phyloP scores from a whole-genome alignment of 116 monocot genomes.

The Posidonia oceanica region DNA sequence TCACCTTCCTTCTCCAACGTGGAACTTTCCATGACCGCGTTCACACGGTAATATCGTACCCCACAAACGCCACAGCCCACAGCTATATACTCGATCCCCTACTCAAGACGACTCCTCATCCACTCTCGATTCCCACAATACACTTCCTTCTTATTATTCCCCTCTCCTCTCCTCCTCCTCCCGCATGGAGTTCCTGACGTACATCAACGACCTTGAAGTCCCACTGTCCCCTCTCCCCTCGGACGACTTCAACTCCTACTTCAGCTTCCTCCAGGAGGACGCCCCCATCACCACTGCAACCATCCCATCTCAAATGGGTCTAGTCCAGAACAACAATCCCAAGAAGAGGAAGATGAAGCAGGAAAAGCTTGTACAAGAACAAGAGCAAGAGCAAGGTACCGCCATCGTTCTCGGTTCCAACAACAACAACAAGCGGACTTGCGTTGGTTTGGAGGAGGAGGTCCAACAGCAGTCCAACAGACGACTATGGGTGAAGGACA shows the following conservation, averaged over 20 bases:
- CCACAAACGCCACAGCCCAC: too few species aligned
- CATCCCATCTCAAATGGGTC: not conserved
- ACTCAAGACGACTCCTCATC: too few species aligned
- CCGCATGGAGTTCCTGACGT: not conserved
- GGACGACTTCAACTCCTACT: not conserved
- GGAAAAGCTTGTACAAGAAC: not conserved
- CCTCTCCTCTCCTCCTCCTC: not conserved
- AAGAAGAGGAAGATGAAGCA: too few species aligned
- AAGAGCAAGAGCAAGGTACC: not conserved
- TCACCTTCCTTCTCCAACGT: too few species aligned
- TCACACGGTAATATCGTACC: too few species aligned
- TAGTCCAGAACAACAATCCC: too few species aligned
- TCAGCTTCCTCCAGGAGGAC: not conserved
- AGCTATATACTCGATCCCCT: too few species aligned
- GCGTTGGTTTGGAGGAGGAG: not conserved
- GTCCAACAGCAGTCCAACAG: not conserved
- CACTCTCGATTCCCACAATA: too few species aligned
- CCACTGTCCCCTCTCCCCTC: not conserved
- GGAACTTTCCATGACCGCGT: too few species aligned
- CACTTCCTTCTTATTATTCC: too few species aligned
- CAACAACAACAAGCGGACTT: not conserved
- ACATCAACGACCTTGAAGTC: constrained; percentile 1
- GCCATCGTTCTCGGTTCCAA: not conserved
- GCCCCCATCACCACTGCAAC: not conserved
- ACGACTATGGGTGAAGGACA: constrained; percentile 5